Conservation (phyloP, 805 yeast genomes). For the Starmerella cellae region DNA sequence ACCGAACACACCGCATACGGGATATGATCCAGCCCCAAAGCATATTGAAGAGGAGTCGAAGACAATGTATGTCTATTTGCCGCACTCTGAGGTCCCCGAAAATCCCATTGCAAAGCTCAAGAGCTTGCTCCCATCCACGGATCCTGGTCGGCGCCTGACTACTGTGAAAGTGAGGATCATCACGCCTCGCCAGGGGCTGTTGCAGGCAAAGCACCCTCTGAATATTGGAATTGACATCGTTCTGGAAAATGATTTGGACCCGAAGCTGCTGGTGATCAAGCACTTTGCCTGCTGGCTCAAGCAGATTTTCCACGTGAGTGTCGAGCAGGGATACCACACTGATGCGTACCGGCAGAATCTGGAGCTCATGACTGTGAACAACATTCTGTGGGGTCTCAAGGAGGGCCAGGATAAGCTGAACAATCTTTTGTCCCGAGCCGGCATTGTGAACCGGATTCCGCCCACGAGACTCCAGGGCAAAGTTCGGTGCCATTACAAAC, state of each 20-base stretch:
- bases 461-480: background rate
- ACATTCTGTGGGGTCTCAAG: background rate
- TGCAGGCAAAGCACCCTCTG: background rate
- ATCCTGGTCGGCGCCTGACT: background rate
- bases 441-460: background rate
- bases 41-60: background rate
- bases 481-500: background rate
- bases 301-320: background rate
- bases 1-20: background rate
- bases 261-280: background rate
- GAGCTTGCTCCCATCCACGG: background rate
- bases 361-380: background rate
- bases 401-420: background rate
- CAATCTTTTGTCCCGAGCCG: background rate
- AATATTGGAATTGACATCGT: background rate
- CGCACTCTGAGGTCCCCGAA: background rate
- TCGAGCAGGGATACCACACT: background rate
- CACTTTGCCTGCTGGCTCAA: background rate
- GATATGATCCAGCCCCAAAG: background rate
- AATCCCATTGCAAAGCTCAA: background rate
- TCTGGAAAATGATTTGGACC: background rate
- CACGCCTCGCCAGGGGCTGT: background rate
- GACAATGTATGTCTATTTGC: background rate
- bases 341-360: background rate
- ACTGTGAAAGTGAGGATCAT: background rate